These are phyloP conservation scores for Geotrichum aggregatum DNA, from an alignment of 1,139 yeast species.

Conservation along the genomic window DNA sequence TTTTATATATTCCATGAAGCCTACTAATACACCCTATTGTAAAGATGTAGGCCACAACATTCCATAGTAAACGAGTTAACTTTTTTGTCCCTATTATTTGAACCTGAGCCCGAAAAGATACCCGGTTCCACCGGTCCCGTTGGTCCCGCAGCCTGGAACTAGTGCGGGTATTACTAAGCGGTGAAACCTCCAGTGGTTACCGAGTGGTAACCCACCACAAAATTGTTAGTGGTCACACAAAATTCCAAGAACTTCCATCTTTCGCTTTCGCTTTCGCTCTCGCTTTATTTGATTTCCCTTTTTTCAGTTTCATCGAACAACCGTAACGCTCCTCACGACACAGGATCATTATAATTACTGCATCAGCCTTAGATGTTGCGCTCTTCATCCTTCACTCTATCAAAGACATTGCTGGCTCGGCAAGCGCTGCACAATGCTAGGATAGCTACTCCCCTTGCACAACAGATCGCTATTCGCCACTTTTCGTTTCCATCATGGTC, in stretches of 20 bases:
- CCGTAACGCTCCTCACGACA: not conserved
- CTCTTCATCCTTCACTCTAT: not conserved
- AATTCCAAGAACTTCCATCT: not conserved
- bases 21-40: no score
- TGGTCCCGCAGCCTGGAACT: no score
- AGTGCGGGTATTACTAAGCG: not conserved
- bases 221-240: no score
- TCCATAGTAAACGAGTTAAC: no score
- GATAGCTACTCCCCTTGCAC: not conserved
- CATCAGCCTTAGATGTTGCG: conserved; percentile 3
- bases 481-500: conserved; percentile 14
- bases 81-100: no score
- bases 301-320: not conserved
- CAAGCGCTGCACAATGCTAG: not conserved
- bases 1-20: no score
- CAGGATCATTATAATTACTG: not conserved
- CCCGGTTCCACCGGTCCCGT: no score
- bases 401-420: not conserved
- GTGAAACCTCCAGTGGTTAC: not conserved
- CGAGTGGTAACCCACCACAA: no score
- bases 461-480: conserved; percentile 8
- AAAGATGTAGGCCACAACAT: no score
- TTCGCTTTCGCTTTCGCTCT: not conserved
- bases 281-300: not conserved
- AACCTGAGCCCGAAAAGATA: no score